Base-by-base conservation (phyloP, 2,329 filamentous ascomycete genomes). In the Aspergillus neoniger region DNA sequence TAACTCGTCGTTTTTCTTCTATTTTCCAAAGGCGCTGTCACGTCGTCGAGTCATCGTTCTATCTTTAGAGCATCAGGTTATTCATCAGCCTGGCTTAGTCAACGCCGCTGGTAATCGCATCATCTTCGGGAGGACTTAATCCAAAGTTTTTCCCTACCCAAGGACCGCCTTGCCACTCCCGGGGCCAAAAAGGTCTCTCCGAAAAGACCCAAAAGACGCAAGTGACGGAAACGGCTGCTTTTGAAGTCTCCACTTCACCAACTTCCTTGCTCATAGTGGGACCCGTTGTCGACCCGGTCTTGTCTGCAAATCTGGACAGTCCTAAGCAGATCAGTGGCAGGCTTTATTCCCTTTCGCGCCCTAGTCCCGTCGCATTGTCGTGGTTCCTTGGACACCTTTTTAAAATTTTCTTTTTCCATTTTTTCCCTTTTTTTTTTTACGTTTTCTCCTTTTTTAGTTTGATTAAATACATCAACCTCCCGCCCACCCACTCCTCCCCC, bases 291-390 rank as follows among this genome's bases (percentile, higher is more conserved):
- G 69, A 86, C 83, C 19, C 82, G 68, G 28, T 78, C 76, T 44
- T 36, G 82, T 78, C 77, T 41, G 83, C 77, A 62, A 76, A 79
- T 25, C 81, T 77, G 39, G 81, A 79, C 72, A 69, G 65, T 64
- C 55, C 58, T 63, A 65, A 68, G 70, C 66, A 71, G 72, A 74
- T 74, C 70, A 66, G 52, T 65, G 61, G 62, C 66, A 68, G 62
- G 61, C 57, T 63, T 60, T 55, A 59, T 61, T 58, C 43, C 54
- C 39, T 28, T 41, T 56, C 47, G 56, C 58, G 36, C 61, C 39
- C 62, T 63, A 67, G 60, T 59, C 50, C 60, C 58, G 53, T 60
- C 54, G 47, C 47, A 50, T 58, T 55, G 55, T 59, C 53, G 54
- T 47, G 41, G 32, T 60, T 60, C 63, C 53, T 70, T 63, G 68